phyloP scores from a whole-genome alignment of 2,329 filamentous ascomycete genomes.

The Penicillium capsulatum region DNA sequence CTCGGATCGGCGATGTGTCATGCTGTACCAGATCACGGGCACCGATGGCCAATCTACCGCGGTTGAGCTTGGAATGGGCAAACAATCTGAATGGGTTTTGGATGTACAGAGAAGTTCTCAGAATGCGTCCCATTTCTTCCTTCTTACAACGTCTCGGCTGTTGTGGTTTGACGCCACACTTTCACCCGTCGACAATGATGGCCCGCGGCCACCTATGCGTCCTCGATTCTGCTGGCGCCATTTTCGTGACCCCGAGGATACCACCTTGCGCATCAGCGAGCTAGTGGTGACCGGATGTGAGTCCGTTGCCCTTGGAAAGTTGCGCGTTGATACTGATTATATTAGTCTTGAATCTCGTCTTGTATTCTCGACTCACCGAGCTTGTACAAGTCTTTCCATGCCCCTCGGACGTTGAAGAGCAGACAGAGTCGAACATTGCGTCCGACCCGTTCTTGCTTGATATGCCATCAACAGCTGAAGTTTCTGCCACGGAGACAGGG shows the following conservation, averaged over 20 bases:
- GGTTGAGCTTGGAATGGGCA: slow-evolving; percentile 36
- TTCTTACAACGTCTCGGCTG: slow-evolving; percentile 53
- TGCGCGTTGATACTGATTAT: slow-evolving; percentile 5
- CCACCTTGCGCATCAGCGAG: slow-evolving; percentile 44
- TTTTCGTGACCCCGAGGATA: slow-evolving; percentile 52
- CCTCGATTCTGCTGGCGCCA: slow-evolving; percentile 50
- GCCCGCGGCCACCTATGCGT: slow-evolving; percentile 28
- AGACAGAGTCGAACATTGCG: slow-evolving; percentile 21
- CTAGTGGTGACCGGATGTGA: slow-evolving; percentile 33
- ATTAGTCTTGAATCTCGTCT: slow-evolving; percentile 35
- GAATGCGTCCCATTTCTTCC: slow-evolving; percentile 44
- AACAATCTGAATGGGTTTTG: slow-evolving; percentile 51
- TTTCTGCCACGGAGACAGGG: slow-evolving; percentile 5
- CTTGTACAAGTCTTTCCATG: slow-evolving; percentile 34
- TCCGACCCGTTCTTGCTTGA: slow-evolving; percentile 35
- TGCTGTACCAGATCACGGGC: slow-evolving; percentile 34
- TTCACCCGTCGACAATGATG: slow-evolving; percentile 17
- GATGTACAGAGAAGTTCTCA: slow-evolving; percentile 47
- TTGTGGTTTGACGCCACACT: slow-evolving; percentile 42
- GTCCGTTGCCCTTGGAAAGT: slow-evolving; percentile 2
- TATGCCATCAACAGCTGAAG: slow-evolving; percentile 20
- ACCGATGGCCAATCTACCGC: slow-evolving; percentile 23
- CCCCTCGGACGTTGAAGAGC: slow-evolving; percentile 21
- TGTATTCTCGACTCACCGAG: slow-evolving; percentile 40
- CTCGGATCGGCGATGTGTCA: slow-evolving; percentile 47